phyloP scores from a whole-genome alignment of 2,329 filamentous ascomycete species.

The Aspergillus sp. region DNA sequence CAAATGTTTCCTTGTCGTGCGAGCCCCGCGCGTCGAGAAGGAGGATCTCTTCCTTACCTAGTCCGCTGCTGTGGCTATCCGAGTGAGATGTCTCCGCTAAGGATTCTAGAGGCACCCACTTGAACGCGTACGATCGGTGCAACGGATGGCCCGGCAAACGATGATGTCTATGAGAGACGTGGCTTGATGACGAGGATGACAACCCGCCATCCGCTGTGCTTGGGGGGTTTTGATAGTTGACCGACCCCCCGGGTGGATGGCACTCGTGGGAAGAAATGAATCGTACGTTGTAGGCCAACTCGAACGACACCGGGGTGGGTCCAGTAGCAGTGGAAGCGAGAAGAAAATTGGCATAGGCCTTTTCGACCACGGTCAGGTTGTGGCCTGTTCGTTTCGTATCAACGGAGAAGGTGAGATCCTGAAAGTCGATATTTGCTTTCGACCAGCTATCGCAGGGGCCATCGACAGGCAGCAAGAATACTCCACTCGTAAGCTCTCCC shows the following conservation, averaged over 20 bases:
- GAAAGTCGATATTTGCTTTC: constrained; percentile 22
- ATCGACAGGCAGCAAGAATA: constrained; percentile 44
- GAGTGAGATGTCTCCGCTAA: constrained; percentile 14
- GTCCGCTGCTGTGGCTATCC: constrained; percentile 1
- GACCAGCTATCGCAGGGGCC: constrained; percentile 14
- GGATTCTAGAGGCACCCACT: constrained; percentile 33
- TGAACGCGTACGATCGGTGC: constrained; percentile 38
- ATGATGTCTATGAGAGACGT: constrained; percentile 16
- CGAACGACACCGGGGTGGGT: constrained; percentile 34
- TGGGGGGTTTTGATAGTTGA: constrained; percentile 12
- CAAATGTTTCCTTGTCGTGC: constrained; percentile 43
- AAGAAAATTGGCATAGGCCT: constrained; percentile 32
- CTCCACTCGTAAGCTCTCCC: constrained; percentile 39
- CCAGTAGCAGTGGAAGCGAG: constrained; percentile 15
- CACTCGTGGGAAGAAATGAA: constrained; percentile 60
- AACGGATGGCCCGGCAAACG: constrained; percentile 44
- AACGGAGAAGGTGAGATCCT: constrained; percentile 29
- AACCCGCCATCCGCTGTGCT: background rate
- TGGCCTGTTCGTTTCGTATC: constrained; percentile 18
- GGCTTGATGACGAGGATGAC: constrained; percentile 11
- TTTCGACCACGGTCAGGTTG: constrained; percentile 23
- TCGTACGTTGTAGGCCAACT: constrained; percentile 53
- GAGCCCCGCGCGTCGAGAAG: constrained; percentile 41
- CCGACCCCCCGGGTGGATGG: constrained; percentile 45
- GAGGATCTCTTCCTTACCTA: constrained; percentile 27